Base-by-base conservation (phyloP, 139 green algal genomes). In the Chlorella sorokiniana region DNA sequence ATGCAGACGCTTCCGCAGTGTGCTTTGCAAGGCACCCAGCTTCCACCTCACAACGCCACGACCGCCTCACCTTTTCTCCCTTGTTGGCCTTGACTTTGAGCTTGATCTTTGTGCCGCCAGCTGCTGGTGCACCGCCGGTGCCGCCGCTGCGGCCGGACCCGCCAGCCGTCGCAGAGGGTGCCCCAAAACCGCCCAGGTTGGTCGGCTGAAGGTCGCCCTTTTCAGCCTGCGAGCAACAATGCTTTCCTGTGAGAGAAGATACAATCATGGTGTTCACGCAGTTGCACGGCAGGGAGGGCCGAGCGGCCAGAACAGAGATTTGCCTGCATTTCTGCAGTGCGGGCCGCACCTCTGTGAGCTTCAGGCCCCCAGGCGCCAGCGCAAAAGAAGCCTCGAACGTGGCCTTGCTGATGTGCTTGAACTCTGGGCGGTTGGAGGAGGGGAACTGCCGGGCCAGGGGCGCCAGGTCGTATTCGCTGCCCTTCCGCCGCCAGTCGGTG, bases 401-500 rank as follows among this genome's bases (percentile, higher is more conserved):
- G 29, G 14, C 62, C 7, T 22, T 20, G 7, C 40, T 18, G n/a
- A 81, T 29, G 8, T 56, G 56, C 40, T 61, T 59, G n/a, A 81
- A 71, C 40, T 56, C 40, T 25, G 75, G 59, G 1, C 9, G n/a
- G 31, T 9, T 33, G 2, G 40, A n/a, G 2, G 75, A 71, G 18
- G 75, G 75, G n/a, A 48, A 38, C 25, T 31, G 56, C 40, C 45
- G 33, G 22, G 22, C 75, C n/a, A 81, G 75, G 2, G 75, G 75
- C 29, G 40, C 59, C 18, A 81, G n/a, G 41, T 81, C 75, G 18
- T 69, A 79, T 0, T 37, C 51, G 0, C 23, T 18, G 11, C 73
- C 73, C 37, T 69, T 79, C 37, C 73, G 73, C 37, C 73, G 73
- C 73, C 73, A 79, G 37, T 79, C 73, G 37, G 38, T 69, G 3